phyloP scores from a whole-genome alignment of 108 stramenopile species.

The Fistulifera solaris region DNA sequence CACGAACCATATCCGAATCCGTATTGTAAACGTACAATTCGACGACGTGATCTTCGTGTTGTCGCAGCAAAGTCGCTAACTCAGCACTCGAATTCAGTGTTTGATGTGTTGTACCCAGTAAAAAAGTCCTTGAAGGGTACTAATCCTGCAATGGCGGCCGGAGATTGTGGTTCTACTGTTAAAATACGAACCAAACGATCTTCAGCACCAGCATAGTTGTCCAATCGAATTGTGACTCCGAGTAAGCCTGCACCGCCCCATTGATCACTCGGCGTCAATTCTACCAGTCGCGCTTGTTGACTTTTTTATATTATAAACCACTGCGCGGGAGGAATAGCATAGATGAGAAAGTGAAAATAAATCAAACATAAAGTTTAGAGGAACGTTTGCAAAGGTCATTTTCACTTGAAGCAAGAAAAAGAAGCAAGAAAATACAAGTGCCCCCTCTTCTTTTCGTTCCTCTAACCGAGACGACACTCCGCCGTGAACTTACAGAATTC shows the following conservation, averaged over 20 bases:
- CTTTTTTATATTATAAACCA: constrained; percentile 87
- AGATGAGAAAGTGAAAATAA: constrained; percentile 7
- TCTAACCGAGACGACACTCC: no score
- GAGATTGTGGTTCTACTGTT: constrained; percentile 52
- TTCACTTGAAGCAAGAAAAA: no score
- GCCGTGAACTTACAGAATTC: constrained; percentile 42
- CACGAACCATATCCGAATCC: constrained; percentile 81
- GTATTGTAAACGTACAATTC: constrained; percentile 93
- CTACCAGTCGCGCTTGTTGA: constrained; percentile 61
- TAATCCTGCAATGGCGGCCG: constrained; percentile 62
- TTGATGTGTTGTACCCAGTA: constrained; percentile 62
- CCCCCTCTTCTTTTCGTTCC: no score
- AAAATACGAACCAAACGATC: constrained; percentile 75
- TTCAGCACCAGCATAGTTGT: constrained; percentile 84
- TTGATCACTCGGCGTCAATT: constrained; percentile 63
- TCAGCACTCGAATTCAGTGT: constrained; percentile 43
- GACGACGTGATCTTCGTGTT: constrained; percentile 69
- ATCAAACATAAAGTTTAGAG: not conserved
- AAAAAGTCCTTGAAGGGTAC: constrained; percentile 45
- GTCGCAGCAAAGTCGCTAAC: constrained; percentile 54
- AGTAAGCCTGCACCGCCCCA: constrained; percentile 93
- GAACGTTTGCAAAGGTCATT: not conserved
- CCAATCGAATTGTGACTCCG: constrained; percentile 93
- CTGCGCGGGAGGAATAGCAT: constrained; percentile 7
- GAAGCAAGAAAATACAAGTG: no score